phyloP scores from a whole-genome alignment of 2,329 filamentous ascomycete species.

The Paecilomyces niveus region DNA sequence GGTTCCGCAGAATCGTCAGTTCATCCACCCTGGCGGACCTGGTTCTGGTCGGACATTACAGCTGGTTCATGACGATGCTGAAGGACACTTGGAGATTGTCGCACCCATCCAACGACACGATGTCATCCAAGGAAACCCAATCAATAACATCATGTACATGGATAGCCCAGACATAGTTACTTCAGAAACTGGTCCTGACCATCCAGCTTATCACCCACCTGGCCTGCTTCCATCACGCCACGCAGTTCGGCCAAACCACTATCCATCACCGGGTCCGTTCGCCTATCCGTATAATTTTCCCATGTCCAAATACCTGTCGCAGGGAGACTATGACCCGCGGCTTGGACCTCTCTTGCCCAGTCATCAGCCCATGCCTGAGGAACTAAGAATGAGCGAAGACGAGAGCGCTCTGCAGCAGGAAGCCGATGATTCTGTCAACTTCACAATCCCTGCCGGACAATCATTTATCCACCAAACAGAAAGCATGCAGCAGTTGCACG shows the following conservation, averaged over 20 bases:
- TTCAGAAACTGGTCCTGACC: background rate
- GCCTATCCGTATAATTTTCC: background rate
- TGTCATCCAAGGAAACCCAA: background rate
- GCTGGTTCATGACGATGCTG: background rate
- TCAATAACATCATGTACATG: background rate
- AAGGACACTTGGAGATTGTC: background rate
- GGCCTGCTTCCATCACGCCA: background rate
- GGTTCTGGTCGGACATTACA: background rate
- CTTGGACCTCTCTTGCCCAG: background rate
- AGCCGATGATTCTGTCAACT: background rate
- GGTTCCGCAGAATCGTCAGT: conserved; percentile 1
- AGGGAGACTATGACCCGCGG: background rate
- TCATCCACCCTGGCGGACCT: background rate
- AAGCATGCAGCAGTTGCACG: conserved; percentile 3
- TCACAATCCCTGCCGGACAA: background rate
- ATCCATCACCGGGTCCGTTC: background rate
- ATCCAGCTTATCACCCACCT: background rate
- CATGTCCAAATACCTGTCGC: background rate
- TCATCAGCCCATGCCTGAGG: conserved; percentile 1
- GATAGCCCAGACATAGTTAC: background rate
- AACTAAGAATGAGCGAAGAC: conserved; percentile 6
- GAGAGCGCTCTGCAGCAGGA: conserved; percentile 6
- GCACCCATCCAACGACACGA: background rate
- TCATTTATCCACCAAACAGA: conserved; percentile 2
- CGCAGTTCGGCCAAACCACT: background rate